Evolutionary conservation across 2,329 filamentous ascomycete genomes (phyloP), one percentile per base, ranked within the genome.

Genomic region (Xylaria multiplex): DNA sequence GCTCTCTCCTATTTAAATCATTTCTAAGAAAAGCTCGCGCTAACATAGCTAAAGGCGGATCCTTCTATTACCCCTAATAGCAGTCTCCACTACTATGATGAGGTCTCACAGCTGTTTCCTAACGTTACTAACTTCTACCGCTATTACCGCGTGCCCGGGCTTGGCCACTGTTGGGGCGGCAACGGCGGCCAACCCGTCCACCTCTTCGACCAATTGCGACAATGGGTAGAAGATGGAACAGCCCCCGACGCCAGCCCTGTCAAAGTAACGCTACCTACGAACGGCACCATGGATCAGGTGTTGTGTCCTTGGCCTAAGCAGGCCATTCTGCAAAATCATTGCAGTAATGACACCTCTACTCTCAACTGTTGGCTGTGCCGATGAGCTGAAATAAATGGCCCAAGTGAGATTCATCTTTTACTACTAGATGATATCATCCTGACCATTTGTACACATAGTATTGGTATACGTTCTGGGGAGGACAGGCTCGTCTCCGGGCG

Each of bases 81-180:
- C 30, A 52, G 13, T n/a, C 49, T 52, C 11, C 59, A 61, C 27
- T 62, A 62, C 16, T 62, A 62, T 8, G 49, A 55, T 3, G 30
- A 6, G 8, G 59, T 54, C 1, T 14, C 42, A 5, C 24, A 43
- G 2, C 27, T 55, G 1, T 19, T 19, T 2, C 40, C 59, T 1
- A 30, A 55, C 2, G 37, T 62, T 2, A 9, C 46, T 8, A 66
- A 76, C 13, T 80, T 77, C 62, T 80, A 74, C 56, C 71, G 77
- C 5, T 69, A 73, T 16, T 80, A 77, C 46, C 59, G 70, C 11
- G 72, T 74, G 6, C 75, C 79, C 0, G 79, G 78, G 1, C 53
- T 79, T 5, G 69, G 54, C 0, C 79, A 80, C 63, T 80, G 78
- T 65, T 62, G 45, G 14, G 70, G 72, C 11, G 78, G 78, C 1